Evolutionary conservation across 495 filamentous ascomycete genomes (phyloP).

Genomic region (Hypoxylon subgilvum): DNA sequence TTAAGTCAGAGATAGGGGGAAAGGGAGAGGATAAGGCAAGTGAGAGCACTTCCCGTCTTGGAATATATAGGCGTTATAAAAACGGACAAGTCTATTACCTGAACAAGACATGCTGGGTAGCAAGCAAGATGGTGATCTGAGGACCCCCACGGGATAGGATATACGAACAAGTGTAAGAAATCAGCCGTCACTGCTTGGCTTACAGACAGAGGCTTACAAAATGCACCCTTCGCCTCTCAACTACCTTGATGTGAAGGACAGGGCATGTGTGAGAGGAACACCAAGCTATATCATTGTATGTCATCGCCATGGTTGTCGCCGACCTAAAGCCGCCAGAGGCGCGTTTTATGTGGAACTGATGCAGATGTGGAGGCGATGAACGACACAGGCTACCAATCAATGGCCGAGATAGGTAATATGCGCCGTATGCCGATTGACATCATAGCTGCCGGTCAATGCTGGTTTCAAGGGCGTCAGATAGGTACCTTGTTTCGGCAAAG

Average conservation of each 20-base stretch:
- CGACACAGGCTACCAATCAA: conserved; percentile 13
- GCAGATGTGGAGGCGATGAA: not conserved
- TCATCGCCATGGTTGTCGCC: conserved; percentile 15
- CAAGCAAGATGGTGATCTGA: not conserved
- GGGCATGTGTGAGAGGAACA: conserved; percentile 8
- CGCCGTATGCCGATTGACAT: conserved; percentile 26
- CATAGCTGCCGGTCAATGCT: conserved; percentile 6
- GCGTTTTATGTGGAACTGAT: conserved; percentile 1
- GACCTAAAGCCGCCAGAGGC: conserved; percentile 26
- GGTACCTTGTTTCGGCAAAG: too few relatives aligned
- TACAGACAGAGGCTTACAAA: conserved; percentile 8
- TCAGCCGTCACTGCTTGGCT: conserved; percentile 15
- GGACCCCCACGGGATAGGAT: conserved; percentile 5
- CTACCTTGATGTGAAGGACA: conserved; percentile 3
- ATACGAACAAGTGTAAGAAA: conserved; percentile 12
- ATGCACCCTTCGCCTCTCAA: not conserved
- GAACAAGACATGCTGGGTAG: conserved; percentile 1
- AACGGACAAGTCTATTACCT: conserved; percentile 8
- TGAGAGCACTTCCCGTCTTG: too few relatives aligned
- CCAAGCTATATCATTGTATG: conserved; percentile 17
- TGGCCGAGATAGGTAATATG: not conserved
- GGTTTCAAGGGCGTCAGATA: too few relatives aligned
- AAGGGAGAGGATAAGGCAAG: too few relatives aligned
- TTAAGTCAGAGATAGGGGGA: too few relatives aligned
- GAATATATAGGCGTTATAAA: too few relatives aligned